Percentiles rank a stretch among this genome's conserved stretches.
Evolutionary conservation across 345 rosid species (phyloP).

Genomic region (Capsella bursapastoris): DNA sequence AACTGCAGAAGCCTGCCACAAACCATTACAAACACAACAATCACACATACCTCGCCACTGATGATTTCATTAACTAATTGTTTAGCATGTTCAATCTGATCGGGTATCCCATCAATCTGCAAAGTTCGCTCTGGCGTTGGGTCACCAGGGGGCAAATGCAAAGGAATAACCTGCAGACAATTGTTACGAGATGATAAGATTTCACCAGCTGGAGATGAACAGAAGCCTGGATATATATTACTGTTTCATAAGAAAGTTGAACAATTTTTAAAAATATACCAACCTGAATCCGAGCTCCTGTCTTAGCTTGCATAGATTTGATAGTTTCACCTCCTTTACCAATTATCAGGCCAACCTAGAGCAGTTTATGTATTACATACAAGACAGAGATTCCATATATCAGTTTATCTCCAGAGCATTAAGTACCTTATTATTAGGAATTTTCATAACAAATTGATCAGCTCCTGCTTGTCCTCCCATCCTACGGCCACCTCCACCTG

Average conservation of each 20-base stretch:
- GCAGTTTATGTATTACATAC: conserved; percentile 37
- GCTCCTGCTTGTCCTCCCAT: conserved; percentile 76
- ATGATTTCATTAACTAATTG: conserved; percentile 88
- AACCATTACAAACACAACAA: conserved; percentile 41
- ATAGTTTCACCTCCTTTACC: conserved; percentile 99
- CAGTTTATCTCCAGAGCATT: conserved; percentile 4
- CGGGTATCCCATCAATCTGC: conserved; percentile 89
- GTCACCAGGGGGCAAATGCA: conserved; percentile 98
- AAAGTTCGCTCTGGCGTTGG: conserved; percentile 72
- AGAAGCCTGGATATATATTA: neutral
- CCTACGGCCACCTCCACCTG: conserved; percentile 74
- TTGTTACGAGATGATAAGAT: neutral
- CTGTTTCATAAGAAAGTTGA: neutral
- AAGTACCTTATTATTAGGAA: conserved; percentile 91
- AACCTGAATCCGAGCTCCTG: conserved; percentile 99
- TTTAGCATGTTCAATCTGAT: conserved; percentile 90
- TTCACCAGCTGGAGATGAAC: conserved; percentile 1
- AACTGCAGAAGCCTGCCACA: conserved; percentile 40
- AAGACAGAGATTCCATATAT: conserved; percentile 20
- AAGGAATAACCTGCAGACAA: conserved; percentile 77
- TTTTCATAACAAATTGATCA: conserved; percentile 73
- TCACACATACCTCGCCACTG: conserved; percentile 87
- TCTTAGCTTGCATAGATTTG: conserved; percentile 91
- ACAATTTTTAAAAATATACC: neutral
- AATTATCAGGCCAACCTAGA: conserved; percentile 98